A percentile compares a stretch with the other conserved stretches of the same genome.
These are phyloP conservation scores for Moniliella sp. DNA, from an alignment of 1,284 basidiomycete species.

Conservation along the genomic window DNA sequence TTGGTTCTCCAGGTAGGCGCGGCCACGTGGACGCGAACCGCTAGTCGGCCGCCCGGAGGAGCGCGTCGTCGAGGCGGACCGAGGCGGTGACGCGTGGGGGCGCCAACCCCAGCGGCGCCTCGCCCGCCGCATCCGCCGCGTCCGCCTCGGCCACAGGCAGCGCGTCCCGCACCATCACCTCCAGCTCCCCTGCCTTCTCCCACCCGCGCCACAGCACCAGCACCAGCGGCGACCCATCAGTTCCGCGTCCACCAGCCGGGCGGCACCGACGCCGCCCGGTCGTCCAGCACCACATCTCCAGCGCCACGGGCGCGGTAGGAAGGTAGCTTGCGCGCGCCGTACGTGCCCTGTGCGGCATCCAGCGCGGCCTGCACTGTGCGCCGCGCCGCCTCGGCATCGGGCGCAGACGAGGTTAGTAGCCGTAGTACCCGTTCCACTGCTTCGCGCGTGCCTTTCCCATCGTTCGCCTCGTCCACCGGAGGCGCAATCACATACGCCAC, in stretches of 20 bases:
- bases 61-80: too few species aligned
- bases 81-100: too few species aligned
- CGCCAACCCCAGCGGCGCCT: too few species aligned
- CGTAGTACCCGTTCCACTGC: neutral
- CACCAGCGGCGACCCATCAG: constrained; percentile 20
- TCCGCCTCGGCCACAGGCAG: too few species aligned
- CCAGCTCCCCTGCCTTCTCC: constrained; percentile 10
- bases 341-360: neutral
- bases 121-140: too few species aligned
- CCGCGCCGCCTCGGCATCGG: neutral
- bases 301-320: neutral
- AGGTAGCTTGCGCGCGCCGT: neutral
- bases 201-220: constrained; percentile 24
- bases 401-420: too few species aligned
- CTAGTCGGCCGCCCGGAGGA: too few species aligned
- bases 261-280: constrained; percentile 14
- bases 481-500: constrained; percentile 10
- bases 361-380: neutral
- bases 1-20: too few species aligned
- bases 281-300: constrained; percentile 24
- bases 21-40: too few species aligned
- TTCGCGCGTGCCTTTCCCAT: neutral
- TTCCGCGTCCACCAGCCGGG: constrained; percentile 30
- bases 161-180: too few species aligned
- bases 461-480: neutral